Conservation (phyloP, 306 rosid species). For the Cicer pinnatifidum region DNA sequence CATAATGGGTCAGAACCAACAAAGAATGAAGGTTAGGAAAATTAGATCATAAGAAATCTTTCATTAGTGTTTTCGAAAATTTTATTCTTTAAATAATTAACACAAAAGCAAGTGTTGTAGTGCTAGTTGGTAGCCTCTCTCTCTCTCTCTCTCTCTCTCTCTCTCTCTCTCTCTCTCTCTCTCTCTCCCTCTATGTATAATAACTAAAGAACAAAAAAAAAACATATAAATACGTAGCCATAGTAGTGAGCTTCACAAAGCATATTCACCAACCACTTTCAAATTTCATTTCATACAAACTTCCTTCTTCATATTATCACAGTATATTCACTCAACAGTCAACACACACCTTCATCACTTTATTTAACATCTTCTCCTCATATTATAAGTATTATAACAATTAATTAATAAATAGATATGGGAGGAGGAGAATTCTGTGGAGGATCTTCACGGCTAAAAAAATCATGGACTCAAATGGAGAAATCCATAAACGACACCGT, state of each 20-base stretch:
- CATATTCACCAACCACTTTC: slow-evolving; percentile 41
- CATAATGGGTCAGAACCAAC: neutral
- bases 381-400: neutral
- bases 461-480: slow-evolving; percentile 56
- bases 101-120: neutral
- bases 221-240: slow-evolving; percentile 31
- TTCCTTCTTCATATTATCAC: neutral
- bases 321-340: slow-evolving; percentile 44
- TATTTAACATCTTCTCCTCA: slow-evolving; percentile 18
- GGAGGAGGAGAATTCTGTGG: slow-evolving; percentile 49
- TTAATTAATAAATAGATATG: slow-evolving; percentile 32
- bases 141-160: neutral
- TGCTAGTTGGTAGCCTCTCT: neutral
- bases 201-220: neutral
- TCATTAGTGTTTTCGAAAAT: neutral
- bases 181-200: neutral
- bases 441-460: slow-evolving; percentile 34
- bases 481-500: slow-evolving; percentile 56
- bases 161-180: neutral
- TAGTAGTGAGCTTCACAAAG: slow-evolving; percentile 5
- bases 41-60: neutral
- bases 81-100: neutral
- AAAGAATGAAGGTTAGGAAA: neutral
- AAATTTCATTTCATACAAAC: neutral
- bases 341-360: slow-evolving; percentile 20